phyloP scores from a whole-genome alignment of 495 filamentous ascomycete genomes.

The Aspergillus carlsbadensis region DNA sequence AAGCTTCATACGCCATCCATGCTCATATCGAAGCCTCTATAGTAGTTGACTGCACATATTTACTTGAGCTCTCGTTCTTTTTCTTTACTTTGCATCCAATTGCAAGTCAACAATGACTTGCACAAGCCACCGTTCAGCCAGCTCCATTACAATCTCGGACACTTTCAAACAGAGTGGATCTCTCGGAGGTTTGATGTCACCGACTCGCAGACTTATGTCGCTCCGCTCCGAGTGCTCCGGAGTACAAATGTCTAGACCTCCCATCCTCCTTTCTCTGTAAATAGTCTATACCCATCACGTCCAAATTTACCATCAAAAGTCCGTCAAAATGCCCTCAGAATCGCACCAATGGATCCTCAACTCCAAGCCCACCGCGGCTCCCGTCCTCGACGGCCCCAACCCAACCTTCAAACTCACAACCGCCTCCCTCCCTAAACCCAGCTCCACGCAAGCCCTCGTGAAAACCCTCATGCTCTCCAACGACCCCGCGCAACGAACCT shows the following conservation, averaged over 20 bases:
- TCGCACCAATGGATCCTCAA: conserved; percentile 39
- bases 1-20: too few species aligned
- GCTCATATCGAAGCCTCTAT: too few species aligned
- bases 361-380: conserved; percentile 24
- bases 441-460: conserved; percentile 55
- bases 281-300: too few species aligned
- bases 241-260: too few species aligned
- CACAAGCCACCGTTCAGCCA: not conserved
- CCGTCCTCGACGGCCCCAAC: conserved; percentile 20
- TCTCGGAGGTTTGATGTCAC: conserved; percentile 4
- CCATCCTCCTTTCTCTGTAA: too few species aligned
- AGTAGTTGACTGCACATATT: too few species aligned
- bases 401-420: conserved; percentile 48
- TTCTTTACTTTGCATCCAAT: too few species aligned
- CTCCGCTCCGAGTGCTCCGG: too few species aligned
- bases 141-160: not conserved
- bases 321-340: conserved; percentile 18
- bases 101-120: too few species aligned
- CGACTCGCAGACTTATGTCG: not conserved
- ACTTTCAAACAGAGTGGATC: conserved; percentile 3
- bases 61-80: too few species aligned
- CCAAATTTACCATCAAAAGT: too few species aligned
- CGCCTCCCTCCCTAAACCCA: conserved; percentile 43
- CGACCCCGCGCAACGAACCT: conserved; percentile 69
- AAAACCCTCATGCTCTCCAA: conserved; percentile 62